Base-by-base conservation (phyloP, 768 basidiomycete genomes). In the Tephrocybe sp. region DNA sequence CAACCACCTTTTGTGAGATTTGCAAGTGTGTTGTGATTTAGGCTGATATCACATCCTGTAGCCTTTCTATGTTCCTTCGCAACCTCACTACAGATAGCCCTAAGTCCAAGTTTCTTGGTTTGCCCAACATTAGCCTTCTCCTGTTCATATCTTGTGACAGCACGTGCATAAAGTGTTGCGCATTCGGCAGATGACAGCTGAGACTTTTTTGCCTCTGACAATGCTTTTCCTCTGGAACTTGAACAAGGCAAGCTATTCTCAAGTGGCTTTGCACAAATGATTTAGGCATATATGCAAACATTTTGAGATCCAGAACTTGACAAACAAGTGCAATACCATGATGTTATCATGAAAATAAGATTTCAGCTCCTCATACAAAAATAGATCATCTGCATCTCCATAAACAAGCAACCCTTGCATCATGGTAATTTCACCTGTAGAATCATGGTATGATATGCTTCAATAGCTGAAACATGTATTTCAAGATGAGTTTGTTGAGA, bases 21-120 rank as follows among this genome's bases (percentile, higher is more conserved):
- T 35, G 36, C 24, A 28, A 49, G 32, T 15, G 48, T 49, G 26
- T 34, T 24, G 30, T 49, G 38, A 36, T 49, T 48, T 11, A 48
- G 36, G 18, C 26, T 30, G n/a, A 48, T 26, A 7, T 15, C 25
- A 5, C 18, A 11, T 30, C 47, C 47, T 37, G 35, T 39, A 16
- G 35, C 34, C 28, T 48, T 37, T 39, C 13, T 12, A 35, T 48
- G 37, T 21, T 48, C 36, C 25, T 32, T 25, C 26, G 35, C 35
- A 25, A 48, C 37, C 47, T 48, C 36, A 22, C 32, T 22, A n/a
- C 44, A 46, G 9, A 46, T 31, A 15, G 28, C 32, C n/a, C 12
- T 6, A 36, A 27, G 22, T 19, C 47, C 47, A 24, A 27, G 35
- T 48, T 48, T 25, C 34, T 48, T 48, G 16, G 18, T 19, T 11